Evolutionary conservation across 2,329 filamentous ascomycete species (phyloP), one percentile per base, ranked within the genome.

Genomic region (Hymenoscyphus occultus): DNA sequence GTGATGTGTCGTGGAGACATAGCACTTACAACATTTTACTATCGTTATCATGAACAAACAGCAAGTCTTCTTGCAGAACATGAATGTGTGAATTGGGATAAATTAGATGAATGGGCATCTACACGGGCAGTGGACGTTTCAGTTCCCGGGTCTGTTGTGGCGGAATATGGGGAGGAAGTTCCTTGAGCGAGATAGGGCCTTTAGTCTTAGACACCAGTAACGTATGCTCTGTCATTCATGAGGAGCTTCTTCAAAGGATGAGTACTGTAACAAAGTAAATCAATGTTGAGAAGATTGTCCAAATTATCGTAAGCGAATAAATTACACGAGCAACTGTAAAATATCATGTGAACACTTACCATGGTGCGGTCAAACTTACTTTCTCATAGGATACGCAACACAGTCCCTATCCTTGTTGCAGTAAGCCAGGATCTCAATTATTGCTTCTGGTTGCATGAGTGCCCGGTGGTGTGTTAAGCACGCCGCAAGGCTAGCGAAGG

Each of bases 71-170:
- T 42, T 42, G 40, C 40, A 42, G 40, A 42, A 42, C 56, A 58
- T n/a, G 5, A 58, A n/a, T 58, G 56, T 14, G 56, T 58, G 28
- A 58, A 58, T 39, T 58, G 56, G 56, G 56, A 39, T 42, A 42
- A 42, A 16, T 16, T 42, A 42, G 40, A 42, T 42, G 10, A 42
- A 16, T 42, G 40, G 40, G 40, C 40, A 16, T 42, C 40, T 42
- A 42, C 40, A 42, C 40, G 40, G 13, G 16, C 40, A 16, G 40
- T 42, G 40, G 40, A 42, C 16, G 40, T 42, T 42, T 42, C 40
- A 42, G n/a, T 42, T 42, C 40, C 40, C 16, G 40, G 40, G 16
- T 42, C 40, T 42, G 13, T 42, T 42, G 40, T 42, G 7, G 40
- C 40, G 16, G 16, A 42, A 42, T 42, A 42, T 42, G 40, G 40